Percentiles rank a stretch among this genome's conserved stretches.
These are phyloP conservation scores for Leccinum fibrillosum DNA, from an alignment of 768 basidiomycete species.

Conservation along the genomic window DNA sequence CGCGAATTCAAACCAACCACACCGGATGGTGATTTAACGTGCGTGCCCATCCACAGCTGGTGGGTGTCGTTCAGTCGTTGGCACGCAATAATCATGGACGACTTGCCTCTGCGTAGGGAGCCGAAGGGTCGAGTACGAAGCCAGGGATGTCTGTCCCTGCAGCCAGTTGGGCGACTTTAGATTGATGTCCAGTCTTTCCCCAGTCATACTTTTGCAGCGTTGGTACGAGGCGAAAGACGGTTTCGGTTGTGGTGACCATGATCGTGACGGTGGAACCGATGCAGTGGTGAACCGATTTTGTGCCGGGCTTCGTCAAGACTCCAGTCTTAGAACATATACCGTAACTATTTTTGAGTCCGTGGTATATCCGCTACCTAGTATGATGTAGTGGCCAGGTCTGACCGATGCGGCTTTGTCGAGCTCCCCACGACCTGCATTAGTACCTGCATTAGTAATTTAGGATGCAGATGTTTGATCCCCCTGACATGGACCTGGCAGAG, in stretches of 20 bases:
- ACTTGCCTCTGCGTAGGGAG: slow-evolving; percentile 91
- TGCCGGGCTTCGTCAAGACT: not conserved
- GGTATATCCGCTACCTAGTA: not conserved
- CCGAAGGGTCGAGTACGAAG: slow-evolving; percentile 64
- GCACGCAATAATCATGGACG: not conserved
- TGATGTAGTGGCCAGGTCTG: no score
- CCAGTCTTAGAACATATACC: not conserved
- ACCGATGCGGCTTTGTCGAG: no score
- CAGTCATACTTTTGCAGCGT: slow-evolving; percentile 92
- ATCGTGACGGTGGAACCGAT: slow-evolving; percentile 11
- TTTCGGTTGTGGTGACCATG: slow-evolving; percentile 25
- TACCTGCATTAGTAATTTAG: no score
- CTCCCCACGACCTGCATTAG: no score
- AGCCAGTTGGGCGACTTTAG: slow-evolving; percentile 88
- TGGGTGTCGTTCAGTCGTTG: not conserved
- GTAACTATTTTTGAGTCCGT: not conserved
- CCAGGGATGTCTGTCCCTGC: slow-evolving; percentile 54
- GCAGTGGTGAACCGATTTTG: not conserved
- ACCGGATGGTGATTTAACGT: slow-evolving; percentile 67
- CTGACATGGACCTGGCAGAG: not conserved
- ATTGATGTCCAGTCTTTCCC: slow-evolving; percentile 80
- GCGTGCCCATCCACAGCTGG: slow-evolving; percentile 99
- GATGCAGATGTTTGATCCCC: no score
- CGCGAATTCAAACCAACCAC: slow-evolving; percentile 44
- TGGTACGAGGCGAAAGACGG: slow-evolving; percentile 77